Evolutionary conservation across 371 early-diverging fungal genomes (phyloP), one percentile per base, ranked within the genome.

Genomic region (Mucor indicus): DNA sequence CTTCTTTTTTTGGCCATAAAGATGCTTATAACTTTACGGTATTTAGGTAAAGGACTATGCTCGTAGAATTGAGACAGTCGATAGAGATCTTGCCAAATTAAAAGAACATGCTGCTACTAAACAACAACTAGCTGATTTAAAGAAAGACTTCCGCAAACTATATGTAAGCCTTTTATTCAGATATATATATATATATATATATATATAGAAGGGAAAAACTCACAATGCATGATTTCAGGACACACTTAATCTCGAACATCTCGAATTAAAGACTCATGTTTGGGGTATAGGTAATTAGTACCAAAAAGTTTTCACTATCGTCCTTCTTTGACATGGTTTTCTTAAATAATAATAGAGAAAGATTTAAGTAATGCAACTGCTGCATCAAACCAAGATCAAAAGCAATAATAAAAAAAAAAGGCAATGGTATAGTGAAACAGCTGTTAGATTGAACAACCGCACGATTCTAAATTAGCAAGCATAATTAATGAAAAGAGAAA

Each of bases 221-320:
- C 11, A 11, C 13, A 41, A 29, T 17, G 33, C 38, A 29, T n/a
- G n/a, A 32, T 35, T 13, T 15, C n/a, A 77, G 78, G 90, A 86
- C 57, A 74, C 75, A 19, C 65, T 87, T 38, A 80, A 85, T 50
- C 77, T 82, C 52, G 86, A 87, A 44, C 87, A 86, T 50, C 70
- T 87, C 33, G 87, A 87, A 59, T 69, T 86, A 51, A 87, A 87
- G 62, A 82, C 84, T 10, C 86, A 84, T 48, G 83, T 87, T 13
- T 87, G 86, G 87, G 85, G 85, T 43, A 62, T 86, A 50, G 87
- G 74, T 65, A 65, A 55, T 5, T 13, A 23, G 16, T 12, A 40
- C n/a, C n/a, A n/a, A n/a, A n/a, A n/a, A n/a, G n/a, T n/a, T n/a
- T n/a, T n/a, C n/a, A n/a, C n/a, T n/a, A n/a, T n/a, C n/a, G n/a